phyloP scores from a whole-genome alignment of 2,329 filamentous ascomycete genomes.

The Tolypocladium paradoxum region DNA sequence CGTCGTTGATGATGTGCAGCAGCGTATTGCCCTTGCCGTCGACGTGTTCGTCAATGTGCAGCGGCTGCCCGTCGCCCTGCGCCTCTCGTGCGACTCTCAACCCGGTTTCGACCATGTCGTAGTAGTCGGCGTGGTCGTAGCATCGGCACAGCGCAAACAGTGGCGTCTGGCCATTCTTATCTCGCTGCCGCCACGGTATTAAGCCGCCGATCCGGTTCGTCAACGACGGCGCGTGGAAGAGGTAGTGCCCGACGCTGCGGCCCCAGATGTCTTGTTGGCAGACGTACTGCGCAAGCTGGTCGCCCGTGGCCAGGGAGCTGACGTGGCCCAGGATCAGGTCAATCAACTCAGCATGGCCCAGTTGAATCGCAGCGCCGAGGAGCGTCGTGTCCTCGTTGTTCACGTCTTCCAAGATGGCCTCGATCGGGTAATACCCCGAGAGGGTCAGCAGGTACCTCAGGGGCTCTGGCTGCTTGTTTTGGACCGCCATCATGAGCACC shows the following conservation, averaged over 20 bases:
- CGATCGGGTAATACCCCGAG: slow-evolving; percentile 61
- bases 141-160: slow-evolving; percentile 90
- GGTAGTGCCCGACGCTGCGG: slow-evolving; percentile 85
- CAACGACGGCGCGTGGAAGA: slow-evolving; percentile 80
- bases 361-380: slow-evolving; percentile 80
- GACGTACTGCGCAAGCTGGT: slow-evolving; percentile 57
- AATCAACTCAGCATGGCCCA: slow-evolving; percentile 65
- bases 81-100: slow-evolving; percentile 61
- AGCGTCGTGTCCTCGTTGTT: slow-evolving; percentile 87
- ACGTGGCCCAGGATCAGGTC: slow-evolving; percentile 66
- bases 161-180: slow-evolving; percentile 97
- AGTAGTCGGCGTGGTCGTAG: slow-evolving; percentile 85
- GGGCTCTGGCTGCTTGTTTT: slow-evolving; percentile 59
- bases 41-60: slow-evolving; percentile 87
- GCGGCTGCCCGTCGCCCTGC: slow-evolving; percentile 66
- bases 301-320: slow-evolving; percentile 41
- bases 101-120: slow-evolving; percentile 75
- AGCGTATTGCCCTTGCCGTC: slow-evolving; percentile 90
- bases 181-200: slow-evolving; percentile 80
- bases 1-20: slow-evolving; percentile 89
- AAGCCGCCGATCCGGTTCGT: slow-evolving; percentile 67
- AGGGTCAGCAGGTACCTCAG: slow-evolving; percentile 72
- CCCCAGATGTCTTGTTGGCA: slow-evolving; percentile 71
- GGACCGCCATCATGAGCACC: slow-evolving; percentile 76
- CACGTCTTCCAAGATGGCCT: slow-evolving; percentile 66